Evolutionary conservation across 345 rosid genomes (phyloP), one percentile per base, ranked within the genome.

Genomic region (Populus deltoides): DNA sequence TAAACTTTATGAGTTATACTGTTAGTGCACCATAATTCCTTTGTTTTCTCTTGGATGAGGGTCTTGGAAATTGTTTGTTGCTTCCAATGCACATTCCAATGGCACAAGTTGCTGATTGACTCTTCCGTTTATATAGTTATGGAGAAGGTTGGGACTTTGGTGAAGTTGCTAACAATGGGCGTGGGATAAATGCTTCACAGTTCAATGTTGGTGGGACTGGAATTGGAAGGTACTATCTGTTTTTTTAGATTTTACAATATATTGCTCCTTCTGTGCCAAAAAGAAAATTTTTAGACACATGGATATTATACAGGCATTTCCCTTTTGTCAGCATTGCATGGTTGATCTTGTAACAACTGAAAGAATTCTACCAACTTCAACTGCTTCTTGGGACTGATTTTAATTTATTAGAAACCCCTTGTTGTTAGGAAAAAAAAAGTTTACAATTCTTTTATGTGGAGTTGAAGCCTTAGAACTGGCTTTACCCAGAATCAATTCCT

Each of bases 131-230:
- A 47, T 76, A 61, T 72, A 95, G 99, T 83, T 95, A 95, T 75
- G 99, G 99, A 61, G 99, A 95, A 90, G 99, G 99, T 75, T 95
- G 98, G 98, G 94, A 95, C 87, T 95, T 93, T 75, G 99, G 99
- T 83, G 99, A 95, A 89, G 99, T 95, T 80, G 96, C 98, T 79
- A 84, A 93, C 39, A 93, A 95, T 88, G 95, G 93, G 49, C 95
- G 97, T 70, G 99, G 99, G 41, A 75, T 92, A 71, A 95, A 95
- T 86, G 98, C 98, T 70, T 86, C 94, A 1, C 99, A 93, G 75
- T 87, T 84, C 80, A 95, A 93, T 85, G 81, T 95, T 51, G 63
- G 81, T 78, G 97, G 94, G 76, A 90, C 92, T 78, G 93, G 91
- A 87, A 95, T 95, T 80, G 98, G 99, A 81, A 93, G 98, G 99